These are phyloP conservation scores for Auriculariales sp. DNA, from an alignment of 768 basidiomycete species.

Conservation along the genomic window DNA sequence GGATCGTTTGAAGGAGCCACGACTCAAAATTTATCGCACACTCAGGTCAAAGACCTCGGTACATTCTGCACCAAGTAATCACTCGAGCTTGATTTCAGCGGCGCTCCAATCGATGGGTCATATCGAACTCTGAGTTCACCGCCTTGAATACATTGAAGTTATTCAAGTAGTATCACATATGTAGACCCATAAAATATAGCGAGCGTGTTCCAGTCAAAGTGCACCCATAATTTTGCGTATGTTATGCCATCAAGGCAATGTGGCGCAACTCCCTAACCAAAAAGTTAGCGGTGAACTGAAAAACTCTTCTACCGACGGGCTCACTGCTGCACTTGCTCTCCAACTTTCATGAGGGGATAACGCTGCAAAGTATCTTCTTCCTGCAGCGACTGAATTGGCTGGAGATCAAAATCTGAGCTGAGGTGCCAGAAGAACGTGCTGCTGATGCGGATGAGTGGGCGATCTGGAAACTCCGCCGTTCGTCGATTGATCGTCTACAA, in stretches of 20 bases:
- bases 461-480: slow-evolving; percentile 41
- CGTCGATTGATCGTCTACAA: slow-evolving; percentile 48
- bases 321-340: slow-evolving; percentile 75
- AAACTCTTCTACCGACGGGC: slow-evolving; percentile 10
- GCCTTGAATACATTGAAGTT: no score
- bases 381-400: slow-evolving; percentile 41
- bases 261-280: slow-evolving; percentile 56
- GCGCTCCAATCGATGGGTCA: no score
- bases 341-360: slow-evolving; percentile 74
- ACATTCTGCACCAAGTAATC: no score
- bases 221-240: no score
- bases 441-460: slow-evolving; percentile 90
- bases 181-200: no score
- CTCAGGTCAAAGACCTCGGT: no score
- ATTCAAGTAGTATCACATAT: no score
- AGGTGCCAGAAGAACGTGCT: slow-evolving; percentile 96
- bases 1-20: no score
- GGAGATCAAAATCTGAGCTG: slow-evolving; percentile 70
- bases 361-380: slow-evolving; percentile 18
- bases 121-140: no score
- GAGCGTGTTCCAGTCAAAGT: no score
- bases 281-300: not conserved
- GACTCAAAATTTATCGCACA: no score
- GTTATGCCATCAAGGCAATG: slow-evolving; percentile 67
- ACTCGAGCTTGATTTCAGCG: no score